phyloP scores from a whole-genome alignment of 1,139 yeast species.

The Casaregolazyma lundiana region DNA sequence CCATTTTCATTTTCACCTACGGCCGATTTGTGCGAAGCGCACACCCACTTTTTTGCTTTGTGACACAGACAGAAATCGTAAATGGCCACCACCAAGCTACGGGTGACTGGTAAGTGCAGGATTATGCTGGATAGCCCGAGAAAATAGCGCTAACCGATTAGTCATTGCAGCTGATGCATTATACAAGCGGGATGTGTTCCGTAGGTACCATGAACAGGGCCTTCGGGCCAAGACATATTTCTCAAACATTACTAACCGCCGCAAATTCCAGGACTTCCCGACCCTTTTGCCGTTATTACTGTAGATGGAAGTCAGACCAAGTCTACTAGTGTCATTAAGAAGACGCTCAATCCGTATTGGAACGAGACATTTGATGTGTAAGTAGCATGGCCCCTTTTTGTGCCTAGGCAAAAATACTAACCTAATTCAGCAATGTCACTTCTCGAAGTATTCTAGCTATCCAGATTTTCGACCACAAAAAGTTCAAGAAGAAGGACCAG shows the following conservation, averaged over 20 bases:
- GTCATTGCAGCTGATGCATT: slow-evolving; percentile 96
- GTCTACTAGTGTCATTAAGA: slow-evolving; percentile 89
- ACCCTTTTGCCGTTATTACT: slow-evolving; percentile 95
- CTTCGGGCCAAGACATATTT: neutral
- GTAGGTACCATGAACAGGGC: slow-evolving; percentile 41
- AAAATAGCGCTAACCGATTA: slow-evolving; percentile 7
- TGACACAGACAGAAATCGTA: slow-evolving; percentile 1
- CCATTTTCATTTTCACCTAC: no score
- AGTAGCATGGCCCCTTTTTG: slow-evolving; percentile 3
- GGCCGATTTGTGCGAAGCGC: no score
- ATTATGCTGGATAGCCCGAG: neutral
- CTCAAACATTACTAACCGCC: neutral
- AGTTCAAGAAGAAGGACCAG: slow-evolving; percentile 96
- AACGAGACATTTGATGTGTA: slow-evolving; percentile 74
- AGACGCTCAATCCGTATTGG: slow-evolving; percentile 97
- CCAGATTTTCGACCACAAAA: slow-evolving; percentile 95
- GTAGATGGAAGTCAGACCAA: slow-evolving; percentile 96
- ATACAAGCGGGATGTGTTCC: slow-evolving; percentile 89
- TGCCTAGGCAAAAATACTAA: neutral
- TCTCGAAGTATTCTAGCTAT: slow-evolving; percentile 86
- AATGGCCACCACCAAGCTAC: slow-evolving; percentile 20
- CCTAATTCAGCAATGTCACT: slow-evolving; percentile 50
- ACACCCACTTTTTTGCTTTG: slow-evolving; percentile 7
- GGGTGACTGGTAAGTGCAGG: slow-evolving; percentile 20
- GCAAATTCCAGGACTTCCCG: slow-evolving; percentile 49